Evolutionary conservation across 2,329 filamentous ascomycete genomes (phyloP).

Genomic region (Byssoonygena ceratinophila): DNA sequence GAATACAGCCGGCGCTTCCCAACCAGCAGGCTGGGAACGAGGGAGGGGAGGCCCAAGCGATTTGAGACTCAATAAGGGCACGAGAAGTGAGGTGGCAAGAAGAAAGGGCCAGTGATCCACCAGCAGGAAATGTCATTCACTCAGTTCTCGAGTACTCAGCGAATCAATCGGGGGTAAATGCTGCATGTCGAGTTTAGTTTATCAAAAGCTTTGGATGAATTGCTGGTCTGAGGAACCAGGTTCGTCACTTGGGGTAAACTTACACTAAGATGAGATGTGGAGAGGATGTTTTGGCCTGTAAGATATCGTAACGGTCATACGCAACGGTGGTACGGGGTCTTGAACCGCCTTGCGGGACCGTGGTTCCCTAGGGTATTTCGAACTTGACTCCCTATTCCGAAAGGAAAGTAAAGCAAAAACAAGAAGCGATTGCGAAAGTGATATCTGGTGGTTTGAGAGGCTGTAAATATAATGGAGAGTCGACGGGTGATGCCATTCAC

Average conservation of each 20-base stretch:
- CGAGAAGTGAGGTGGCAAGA: conserved; percentile 6
- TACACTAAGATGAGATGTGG: conserved; percentile 6
- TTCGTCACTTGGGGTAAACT: conserved; percentile 12
- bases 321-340: background rate
- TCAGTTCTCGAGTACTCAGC: background rate
- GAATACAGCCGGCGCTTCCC: background rate
- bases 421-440: no score
- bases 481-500: background rate
- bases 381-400: background rate
- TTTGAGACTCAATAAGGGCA: conserved; percentile 7
- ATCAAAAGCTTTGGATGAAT: background rate
- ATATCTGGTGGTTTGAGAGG: no score
- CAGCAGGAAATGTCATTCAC: conserved; percentile 4
- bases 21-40: conserved; percentile 6
- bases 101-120: background rate
- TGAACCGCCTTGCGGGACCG: background rate
- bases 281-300: conserved; percentile 2
- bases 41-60: conserved; percentile 3
- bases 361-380: background rate
- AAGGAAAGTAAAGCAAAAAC: background rate
- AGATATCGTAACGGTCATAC: background rate
- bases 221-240: conserved; percentile 4
- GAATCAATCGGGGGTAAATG: background rate
- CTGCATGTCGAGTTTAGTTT: conserved; percentile 1
- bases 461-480: background rate